Evolutionary conservation across 805 yeast species (phyloP).

Genomic region (Saccharomycopsis schoenii): DNA sequence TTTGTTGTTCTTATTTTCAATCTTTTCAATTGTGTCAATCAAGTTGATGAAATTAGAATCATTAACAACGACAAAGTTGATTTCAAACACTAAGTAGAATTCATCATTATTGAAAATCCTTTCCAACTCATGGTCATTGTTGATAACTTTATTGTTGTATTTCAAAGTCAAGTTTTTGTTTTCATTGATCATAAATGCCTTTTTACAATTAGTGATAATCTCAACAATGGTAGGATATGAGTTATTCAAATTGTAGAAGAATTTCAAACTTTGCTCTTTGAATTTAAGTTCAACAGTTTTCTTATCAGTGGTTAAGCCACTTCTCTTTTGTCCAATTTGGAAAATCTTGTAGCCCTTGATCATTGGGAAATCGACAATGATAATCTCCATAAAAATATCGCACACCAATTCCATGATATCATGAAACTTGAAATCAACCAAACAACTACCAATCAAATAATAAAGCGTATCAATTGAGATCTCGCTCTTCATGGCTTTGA

Average conservation of each 20-base stretch:
- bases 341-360: slow-evolving; percentile 20
- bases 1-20: neutral
- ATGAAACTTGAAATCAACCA: slow-evolving; percentile 77
- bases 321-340: neutral
- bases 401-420: slow-evolving; percentile 49
- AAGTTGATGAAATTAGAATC: neutral
- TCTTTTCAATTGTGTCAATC: neutral
- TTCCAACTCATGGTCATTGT: slow-evolving; percentile 12
- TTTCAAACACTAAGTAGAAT: slow-evolving; percentile 5
- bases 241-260: slow-evolving; percentile 54
- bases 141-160: slow-evolving; percentile 3
- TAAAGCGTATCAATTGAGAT: slow-evolving; percentile 46
- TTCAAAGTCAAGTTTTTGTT: slow-evolving; percentile 1
- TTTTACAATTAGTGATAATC: slow-evolving; percentile 65
- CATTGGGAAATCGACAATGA: slow-evolving; percentile 57
- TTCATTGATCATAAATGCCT: slow-evolving; percentile 48
- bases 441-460: slow-evolving; percentile 56
- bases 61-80: slow-evolving; percentile 1
- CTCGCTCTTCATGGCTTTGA: slow-evolving; percentile 32
- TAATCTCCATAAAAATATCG: slow-evolving; percentile 54
- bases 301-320: slow-evolving; percentile 1
- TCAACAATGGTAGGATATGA: slow-evolving; percentile 78
- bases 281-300: slow-evolving; percentile 40
- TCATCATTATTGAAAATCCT: slow-evolving; percentile 4
- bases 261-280: slow-evolving; percentile 45